Evolutionary conservation across 495 filamentous ascomycete species (phyloP), one percentile per base, ranked within the genome.

Genomic region (Penicillium dipodomyicola): DNA sequence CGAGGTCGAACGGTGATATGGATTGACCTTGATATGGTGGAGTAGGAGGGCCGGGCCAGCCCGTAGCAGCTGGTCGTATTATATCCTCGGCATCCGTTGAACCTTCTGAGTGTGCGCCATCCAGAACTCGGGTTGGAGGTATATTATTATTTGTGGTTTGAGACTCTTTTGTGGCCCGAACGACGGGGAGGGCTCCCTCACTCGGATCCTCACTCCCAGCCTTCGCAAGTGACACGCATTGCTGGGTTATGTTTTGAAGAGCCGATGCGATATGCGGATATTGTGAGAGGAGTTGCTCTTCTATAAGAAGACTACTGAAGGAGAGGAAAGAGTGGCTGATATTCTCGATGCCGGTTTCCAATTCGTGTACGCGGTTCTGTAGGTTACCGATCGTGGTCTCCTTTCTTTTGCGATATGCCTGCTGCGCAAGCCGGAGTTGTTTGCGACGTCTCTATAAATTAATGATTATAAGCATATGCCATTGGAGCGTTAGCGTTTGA

Each of bases 361-460:
- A 77, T 41, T 83, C 80, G 49, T 84, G 71, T 15, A 92, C 88
- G 49, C 84, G 79, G 35, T 78, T 78, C 62, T 90, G 87, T 15
- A 96, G 75, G 15, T 84, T 85, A 30, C 78, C 79, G 54, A 96
- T 93, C 0, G 90, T 90, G 40, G 80, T 89, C 63, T 96, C 91
- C 68, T 95, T 96, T n/a, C 90, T 83, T 62, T 87, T 81, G 17
- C 91, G 84, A 69, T 95, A 95, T 6, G 90, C 90, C 54, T 91
- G 81, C 62, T 96, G 91, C 10, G 91, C 91, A 53, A 94, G 80
- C 37, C 91, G 85, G 52, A 96, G 92, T 71, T 96, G 91, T 19
- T 87, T 93, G 58, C 91, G 82, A 50, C 91, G 86, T 64, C 60
- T 67, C 69, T 72, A 58, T 40, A 53, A 10, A 43, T 1, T 1